Evolutionary conservation across 2,329 filamentous ascomycete species (phyloP), one percentile per base, ranked within the genome.

Genomic region (Curvularia sp.): DNA sequence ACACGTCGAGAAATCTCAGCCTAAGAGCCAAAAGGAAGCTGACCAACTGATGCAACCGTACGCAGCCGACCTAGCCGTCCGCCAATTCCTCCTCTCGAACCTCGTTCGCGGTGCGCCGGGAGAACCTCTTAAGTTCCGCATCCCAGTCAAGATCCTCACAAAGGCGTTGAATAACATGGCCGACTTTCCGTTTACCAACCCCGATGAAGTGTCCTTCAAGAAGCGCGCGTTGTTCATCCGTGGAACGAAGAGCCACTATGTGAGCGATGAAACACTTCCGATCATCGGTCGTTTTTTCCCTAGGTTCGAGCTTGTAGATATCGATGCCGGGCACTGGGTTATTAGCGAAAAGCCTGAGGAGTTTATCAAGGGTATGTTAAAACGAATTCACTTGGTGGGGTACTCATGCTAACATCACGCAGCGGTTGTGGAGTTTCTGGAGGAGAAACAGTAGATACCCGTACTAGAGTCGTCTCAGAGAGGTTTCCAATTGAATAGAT

Each of bases 61-160:
- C 73, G 94, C 96, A 75, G 77, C 86, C 72, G 88, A 89, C 13
- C 77, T 96, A 4, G 81, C 88, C 0, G 89, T 99, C 65, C 89
- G 95, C 2, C 93, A 97, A 73, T 99, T 98, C 76, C 85, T 99
- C 15, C 85, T 99, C 0, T 92, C 91, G 10, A 99, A 98, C 74
- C 82, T 98, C 39, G 78, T 89, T 65, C 86, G 88, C 5, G 70
- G 77, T 3, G 71, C 76, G 18, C 78, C 83, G 3, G 79, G 83
- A 50, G 81, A 84, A 31, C 81, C 81, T 2, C 85, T 90, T 68
- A 88, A 86, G 67, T 97, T 95, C 79, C 86, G 91, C 28, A 87
- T 98, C 3, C 94, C 95, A 0, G 80, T 99, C 10, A 82, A 85
- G 47, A 88, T 86, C 3, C 81, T 99, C 0, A 88, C 84, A 4